These are phyloP conservation scores for Fraxinus sp. DNA, from an alignment of 305 asterid genomes.

Conservation along the genomic window DNA sequence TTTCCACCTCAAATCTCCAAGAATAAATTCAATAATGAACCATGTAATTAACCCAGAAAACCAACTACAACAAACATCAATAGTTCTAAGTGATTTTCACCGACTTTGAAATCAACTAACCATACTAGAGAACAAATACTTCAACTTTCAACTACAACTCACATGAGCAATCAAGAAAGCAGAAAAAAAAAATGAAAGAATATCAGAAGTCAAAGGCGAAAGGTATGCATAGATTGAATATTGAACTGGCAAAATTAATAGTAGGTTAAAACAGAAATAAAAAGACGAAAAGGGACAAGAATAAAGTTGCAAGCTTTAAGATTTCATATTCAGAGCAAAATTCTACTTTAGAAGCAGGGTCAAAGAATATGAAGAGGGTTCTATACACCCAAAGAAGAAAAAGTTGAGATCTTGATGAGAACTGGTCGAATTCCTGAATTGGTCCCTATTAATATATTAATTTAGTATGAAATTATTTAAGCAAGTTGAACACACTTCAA, in stretches of 20 bases:
- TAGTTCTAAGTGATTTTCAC: constrained; percentile 5
- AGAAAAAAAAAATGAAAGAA: constrained; percentile 13
- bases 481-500: background rate
- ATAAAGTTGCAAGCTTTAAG: constrained; percentile 21
- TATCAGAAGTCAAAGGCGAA: constrained; percentile 33
- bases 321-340: background rate
- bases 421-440: constrained; percentile 29
- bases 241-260: background rate
- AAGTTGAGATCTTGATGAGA: constrained; percentile 50
- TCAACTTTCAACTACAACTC: constrained; percentile 11
- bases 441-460: constrained; percentile 23
- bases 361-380: constrained; percentile 23
- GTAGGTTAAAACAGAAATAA: background rate
- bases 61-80: background rate
- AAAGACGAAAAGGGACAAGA: constrained; percentile 6
- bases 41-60: background rate
- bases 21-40: constrained; percentile 6
- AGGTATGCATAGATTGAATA: constrained; percentile 4
- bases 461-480: constrained; percentile 13
- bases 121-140: background rate
- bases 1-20: constrained; percentile 25
- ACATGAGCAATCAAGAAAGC: constrained; percentile 20
- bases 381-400: constrained; percentile 14
- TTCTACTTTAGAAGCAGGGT: constrained; percentile 21
- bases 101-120: constrained; percentile 28